Conservation (phyloP, 768 basidiomycete genomes). For the Rhodosporidiobolus odoratus region DNA sequence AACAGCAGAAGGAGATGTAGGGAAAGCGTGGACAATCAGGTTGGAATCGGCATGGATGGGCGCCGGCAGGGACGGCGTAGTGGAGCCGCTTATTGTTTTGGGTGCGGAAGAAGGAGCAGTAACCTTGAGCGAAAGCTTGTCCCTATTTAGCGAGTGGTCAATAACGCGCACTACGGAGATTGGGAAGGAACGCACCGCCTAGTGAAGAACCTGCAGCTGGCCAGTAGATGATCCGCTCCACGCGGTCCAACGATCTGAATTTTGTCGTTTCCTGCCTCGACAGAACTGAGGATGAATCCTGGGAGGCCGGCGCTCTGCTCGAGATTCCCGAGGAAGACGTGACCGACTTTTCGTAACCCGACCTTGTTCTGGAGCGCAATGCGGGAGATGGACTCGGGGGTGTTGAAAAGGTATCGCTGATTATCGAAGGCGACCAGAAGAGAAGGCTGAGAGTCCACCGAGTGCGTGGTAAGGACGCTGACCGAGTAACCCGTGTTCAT, state of each 20-base stretch:
- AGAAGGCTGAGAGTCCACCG: slow-evolving; percentile 71
- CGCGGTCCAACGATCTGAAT: slow-evolving; percentile 64
- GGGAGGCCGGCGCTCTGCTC: slow-evolving; percentile 53
- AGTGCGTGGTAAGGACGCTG: slow-evolving; percentile 31
- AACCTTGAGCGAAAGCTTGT: slow-evolving; percentile 53
- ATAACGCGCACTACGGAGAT: background rate
- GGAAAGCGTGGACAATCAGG: slow-evolving; percentile 61
- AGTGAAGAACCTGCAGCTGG: slow-evolving; percentile 31
- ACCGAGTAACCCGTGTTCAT: slow-evolving; percentile 18
- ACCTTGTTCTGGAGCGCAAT: slow-evolving; percentile 63
- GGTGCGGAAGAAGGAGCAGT: slow-evolving; percentile 48
- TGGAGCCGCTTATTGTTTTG: slow-evolving; percentile 9
- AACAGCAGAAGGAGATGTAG: slow-evolving; percentile 45
- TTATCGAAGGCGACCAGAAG: slow-evolving; percentile 68
- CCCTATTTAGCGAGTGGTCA: slow-evolving; percentile 46
- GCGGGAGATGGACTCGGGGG: slow-evolving; percentile 72
- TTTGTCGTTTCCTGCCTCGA: slow-evolving; percentile 60
- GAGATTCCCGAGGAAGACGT: slow-evolving; percentile 66
- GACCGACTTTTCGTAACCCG: slow-evolving; percentile 63
- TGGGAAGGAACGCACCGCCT: background rate
- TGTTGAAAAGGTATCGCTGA: slow-evolving; percentile 82
- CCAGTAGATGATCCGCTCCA: slow-evolving; percentile 13
- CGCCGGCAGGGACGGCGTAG: slow-evolving; percentile 16
- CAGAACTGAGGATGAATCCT: slow-evolving; percentile 75
- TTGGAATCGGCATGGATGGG: slow-evolving; percentile 45